Percentiles rank a stretch among this genome's conserved stretches.
These are phyloP conservation scores for Penicillium cinerascens DNA, from an alignment of 495 filamentous ascomycete species.

Conservation along the genomic window DNA sequence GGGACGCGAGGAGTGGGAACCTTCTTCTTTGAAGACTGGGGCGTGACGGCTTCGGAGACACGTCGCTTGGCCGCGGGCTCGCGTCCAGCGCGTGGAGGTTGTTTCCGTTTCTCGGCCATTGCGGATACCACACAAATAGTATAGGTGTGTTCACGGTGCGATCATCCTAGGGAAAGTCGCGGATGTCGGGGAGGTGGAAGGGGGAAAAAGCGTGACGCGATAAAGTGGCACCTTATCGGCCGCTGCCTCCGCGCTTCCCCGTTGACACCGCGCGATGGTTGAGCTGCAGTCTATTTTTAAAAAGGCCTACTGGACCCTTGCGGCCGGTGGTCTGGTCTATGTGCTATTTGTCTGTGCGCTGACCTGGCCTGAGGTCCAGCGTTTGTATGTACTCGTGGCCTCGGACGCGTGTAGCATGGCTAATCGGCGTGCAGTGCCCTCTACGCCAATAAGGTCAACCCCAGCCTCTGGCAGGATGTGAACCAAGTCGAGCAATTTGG, in stretches of 20 bases:
- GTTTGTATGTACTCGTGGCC: conserved; percentile 37
- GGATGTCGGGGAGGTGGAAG: conserved; percentile 2
- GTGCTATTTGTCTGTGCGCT: conserved; percentile 44
- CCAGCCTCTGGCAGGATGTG: conserved; percentile 63
- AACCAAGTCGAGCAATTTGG: conserved; percentile 75
- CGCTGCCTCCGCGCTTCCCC: conserved; percentile 10
- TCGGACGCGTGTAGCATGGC: not conserved
- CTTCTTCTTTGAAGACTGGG: conserved; percentile 37
- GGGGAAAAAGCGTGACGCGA: conserved; percentile 28
- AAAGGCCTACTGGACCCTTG: conserved; percentile 57
- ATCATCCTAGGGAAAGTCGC: not conserved
- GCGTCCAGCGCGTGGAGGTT: conserved; percentile 44
- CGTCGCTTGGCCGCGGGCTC: conserved; percentile 46
- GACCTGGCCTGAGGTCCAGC: conserved; percentile 48
- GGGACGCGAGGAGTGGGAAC: conserved; percentile 36
- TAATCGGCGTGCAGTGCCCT: conserved; percentile 53
- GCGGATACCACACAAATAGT: not conserved
- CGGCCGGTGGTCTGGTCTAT: conserved; percentile 49
- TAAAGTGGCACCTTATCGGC: conserved; percentile 18
- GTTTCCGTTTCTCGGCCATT: conserved; percentile 49
- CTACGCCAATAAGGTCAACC: conserved; percentile 73
- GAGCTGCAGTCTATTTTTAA: conserved; percentile 47
- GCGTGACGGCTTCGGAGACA: conserved; percentile 40
- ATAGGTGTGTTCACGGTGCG: not conserved
- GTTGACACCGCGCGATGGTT: conserved; percentile 26